These are phyloP conservation scores for Ceratocystis eucalypticola DNA, from an alignment of 2,329 filamentous ascomycete species.

Conservation along the genomic window DNA sequence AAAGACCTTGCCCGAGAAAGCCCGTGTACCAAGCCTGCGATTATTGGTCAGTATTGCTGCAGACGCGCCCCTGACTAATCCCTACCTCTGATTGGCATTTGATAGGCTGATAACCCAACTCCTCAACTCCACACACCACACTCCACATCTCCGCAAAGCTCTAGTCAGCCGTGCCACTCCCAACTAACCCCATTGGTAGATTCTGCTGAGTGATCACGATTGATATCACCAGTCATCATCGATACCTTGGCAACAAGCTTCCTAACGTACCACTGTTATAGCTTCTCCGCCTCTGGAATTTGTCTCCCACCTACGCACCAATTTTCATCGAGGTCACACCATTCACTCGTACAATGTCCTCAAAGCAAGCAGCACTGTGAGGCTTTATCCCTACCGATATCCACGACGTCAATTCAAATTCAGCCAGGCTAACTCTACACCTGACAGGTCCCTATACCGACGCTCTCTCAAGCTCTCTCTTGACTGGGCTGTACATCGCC, in stretches of 20 bases:
- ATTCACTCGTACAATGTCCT: conserved; percentile 28
- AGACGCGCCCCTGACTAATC: conserved; percentile 15
- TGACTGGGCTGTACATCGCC: conserved; percentile 87
- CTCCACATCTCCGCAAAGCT: conserved; percentile 5
- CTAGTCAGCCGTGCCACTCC: conserved; percentile 2
- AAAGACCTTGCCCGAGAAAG: conserved; percentile 15
- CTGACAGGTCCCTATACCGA: conserved; percentile 62
- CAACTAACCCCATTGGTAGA: conserved; percentile 12
- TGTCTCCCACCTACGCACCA: neutral
- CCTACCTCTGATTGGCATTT: conserved; percentile 15
- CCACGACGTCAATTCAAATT: neutral
- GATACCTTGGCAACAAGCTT: neutral
- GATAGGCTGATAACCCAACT: conserved; percentile 5
- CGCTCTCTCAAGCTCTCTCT: conserved; percentile 84
- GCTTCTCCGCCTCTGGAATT: neutral
- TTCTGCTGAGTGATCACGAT: neutral
- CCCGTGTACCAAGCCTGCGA: conserved; percentile 8
- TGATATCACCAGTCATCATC: neutral
- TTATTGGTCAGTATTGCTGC: conserved; percentile 16
- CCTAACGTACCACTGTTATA: neutral
- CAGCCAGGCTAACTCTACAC: neutral
- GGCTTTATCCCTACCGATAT: conserved; percentile 22
- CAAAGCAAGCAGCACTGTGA: conserved; percentile 39
- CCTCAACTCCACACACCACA: conserved; percentile 7
- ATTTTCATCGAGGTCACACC: too few species aligned